Evolutionary conservation across 768 basidiomycete genomes (phyloP).

Genomic region (Hypholoma sublateritium): DNA sequence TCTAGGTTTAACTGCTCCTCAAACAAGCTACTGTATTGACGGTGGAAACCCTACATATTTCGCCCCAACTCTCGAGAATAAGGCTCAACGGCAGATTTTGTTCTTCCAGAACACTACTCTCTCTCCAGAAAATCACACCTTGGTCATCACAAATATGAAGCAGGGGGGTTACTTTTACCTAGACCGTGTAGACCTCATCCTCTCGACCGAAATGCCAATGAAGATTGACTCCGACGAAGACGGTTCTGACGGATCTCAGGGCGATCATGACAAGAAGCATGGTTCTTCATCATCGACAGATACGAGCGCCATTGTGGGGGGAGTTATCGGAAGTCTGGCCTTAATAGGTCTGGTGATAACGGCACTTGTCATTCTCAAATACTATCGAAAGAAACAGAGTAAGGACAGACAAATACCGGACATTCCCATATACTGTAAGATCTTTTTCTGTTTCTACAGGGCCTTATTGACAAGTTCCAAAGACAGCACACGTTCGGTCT

Average conservation of each 20-base stretch:
- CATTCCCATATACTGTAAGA: not conserved
- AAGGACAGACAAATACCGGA: not conserved
- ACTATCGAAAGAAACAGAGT: not conserved
- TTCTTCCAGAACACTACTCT: not conserved
- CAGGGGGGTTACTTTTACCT: not conserved
- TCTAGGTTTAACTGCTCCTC: not conserved
- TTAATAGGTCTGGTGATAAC: not conserved
- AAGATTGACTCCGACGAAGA: too few relatives aligned
- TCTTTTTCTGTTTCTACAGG: too few relatives aligned
- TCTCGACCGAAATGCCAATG: not conserved
- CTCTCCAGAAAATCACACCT: not conserved
- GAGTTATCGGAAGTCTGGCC: not conserved
- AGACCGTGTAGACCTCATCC: not conserved
- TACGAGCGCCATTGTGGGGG: not conserved
- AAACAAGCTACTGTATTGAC: not conserved
- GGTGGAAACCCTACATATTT: not conserved
- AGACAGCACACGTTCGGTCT: too few relatives aligned
- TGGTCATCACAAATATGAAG: not conserved
- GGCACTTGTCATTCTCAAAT: not conserved
- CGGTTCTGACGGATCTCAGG: not conserved
- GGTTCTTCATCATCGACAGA: not conserved
- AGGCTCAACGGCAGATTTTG: not conserved
- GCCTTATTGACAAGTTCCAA: too few relatives aligned
- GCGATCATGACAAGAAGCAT: not conserved
- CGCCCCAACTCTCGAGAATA: not conserved